Evolutionary conservation across 768 basidiomycete genomes (phyloP).

Genomic region (Mycena pura): DNA sequence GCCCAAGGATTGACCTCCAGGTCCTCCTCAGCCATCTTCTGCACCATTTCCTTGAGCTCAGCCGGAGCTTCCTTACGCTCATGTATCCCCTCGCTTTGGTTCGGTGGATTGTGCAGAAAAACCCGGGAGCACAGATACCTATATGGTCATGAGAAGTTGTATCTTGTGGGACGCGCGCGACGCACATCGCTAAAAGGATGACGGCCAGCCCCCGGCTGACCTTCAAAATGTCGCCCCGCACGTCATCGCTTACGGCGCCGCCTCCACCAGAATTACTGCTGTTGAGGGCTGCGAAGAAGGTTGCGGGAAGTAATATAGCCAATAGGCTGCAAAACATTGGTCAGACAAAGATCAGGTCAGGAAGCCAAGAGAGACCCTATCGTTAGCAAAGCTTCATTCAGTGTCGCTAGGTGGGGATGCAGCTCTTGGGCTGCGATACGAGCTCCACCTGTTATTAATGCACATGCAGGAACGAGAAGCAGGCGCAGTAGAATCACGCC

Average conservation of each 20-base stretch:
- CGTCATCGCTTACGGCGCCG: constrained; percentile 48
- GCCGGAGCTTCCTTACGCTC: constrained; percentile 51
- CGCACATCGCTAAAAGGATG: constrained; percentile 65
- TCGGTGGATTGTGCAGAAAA: constrained; percentile 74
- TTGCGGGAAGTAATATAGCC: constrained; percentile 66
- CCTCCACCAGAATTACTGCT: constrained; percentile 25
- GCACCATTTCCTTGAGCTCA: constrained; percentile 49
- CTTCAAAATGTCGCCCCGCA: constrained; percentile 54
- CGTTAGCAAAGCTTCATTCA: constrained; percentile 72
- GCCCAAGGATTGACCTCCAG: constrained; percentile 71
- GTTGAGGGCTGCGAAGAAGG: constrained; percentile 70
- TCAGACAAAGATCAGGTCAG: neutral
- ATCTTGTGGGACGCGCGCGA: neutral
- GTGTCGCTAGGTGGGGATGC: constrained; percentile 64
- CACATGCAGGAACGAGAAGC: constrained; percentile 69
- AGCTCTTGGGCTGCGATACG: constrained; percentile 69
- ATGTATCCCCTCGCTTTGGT: constrained; percentile 52
- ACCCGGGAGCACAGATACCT: constrained; percentile 73
- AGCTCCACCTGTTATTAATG: constrained; percentile 74
- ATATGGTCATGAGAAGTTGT: neutral
- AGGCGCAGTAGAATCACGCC: constrained; percentile 75
- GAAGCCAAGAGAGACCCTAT: constrained; percentile 53
- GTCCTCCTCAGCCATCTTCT: constrained; percentile 42
- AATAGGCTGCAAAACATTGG: constrained; percentile 52
- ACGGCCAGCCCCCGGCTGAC: constrained; percentile 74